Percentiles rank a stretch among this genome's conserved stretches.
Evolutionary conservation across 2,329 filamentous ascomycete genomes (phyloP).

Genomic region (Xylariaceae sp.): DNA sequence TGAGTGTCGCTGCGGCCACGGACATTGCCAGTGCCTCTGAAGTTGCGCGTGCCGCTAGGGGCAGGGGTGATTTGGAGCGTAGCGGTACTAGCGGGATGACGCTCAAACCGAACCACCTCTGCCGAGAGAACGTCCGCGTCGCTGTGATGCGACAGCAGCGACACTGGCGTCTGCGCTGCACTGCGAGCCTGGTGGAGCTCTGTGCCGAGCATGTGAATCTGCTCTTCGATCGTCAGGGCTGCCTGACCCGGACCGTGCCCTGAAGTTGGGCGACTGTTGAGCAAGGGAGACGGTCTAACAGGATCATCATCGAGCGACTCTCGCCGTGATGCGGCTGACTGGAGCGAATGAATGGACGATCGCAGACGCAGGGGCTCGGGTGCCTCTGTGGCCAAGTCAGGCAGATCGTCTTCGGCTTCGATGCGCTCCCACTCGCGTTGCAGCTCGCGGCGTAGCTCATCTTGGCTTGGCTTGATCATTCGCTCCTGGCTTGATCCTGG

Average conservation of each 20-base stretch:
- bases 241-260: neutral
- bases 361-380: slow-evolving; percentile 10
- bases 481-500: slow-evolving; percentile 3
- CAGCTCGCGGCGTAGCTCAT: slow-evolving; percentile 23
- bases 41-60: slow-evolving; percentile 29
- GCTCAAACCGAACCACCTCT: slow-evolving; percentile 39
- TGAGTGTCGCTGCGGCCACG: neutral
- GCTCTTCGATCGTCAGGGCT: slow-evolving; percentile 11
- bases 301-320: neutral
- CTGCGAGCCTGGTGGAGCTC: slow-evolving; percentile 17
- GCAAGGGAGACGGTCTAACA: slow-evolving; percentile 2
- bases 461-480: slow-evolving; percentile 11
- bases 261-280: neutral
- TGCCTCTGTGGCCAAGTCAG: neutral
- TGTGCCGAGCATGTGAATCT: slow-evolving; percentile 11
- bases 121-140: slow-evolving; percentile 35
- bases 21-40: neutral
- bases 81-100: slow-evolving; percentile 13
- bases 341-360: slow-evolving; percentile 1
- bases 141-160: slow-evolving; percentile 32
- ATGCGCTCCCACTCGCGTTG: slow-evolving; percentile 25
- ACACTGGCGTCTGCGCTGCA: slow-evolving; percentile 14
- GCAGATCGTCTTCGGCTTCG: slow-evolving; percentile 4
- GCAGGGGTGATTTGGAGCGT: slow-evolving; percentile 16
- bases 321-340: neutral